Evolutionary conservation across 1,284 basidiomycete genomes (phyloP).

Genomic region (Ceraceosorus guamensis): DNA sequence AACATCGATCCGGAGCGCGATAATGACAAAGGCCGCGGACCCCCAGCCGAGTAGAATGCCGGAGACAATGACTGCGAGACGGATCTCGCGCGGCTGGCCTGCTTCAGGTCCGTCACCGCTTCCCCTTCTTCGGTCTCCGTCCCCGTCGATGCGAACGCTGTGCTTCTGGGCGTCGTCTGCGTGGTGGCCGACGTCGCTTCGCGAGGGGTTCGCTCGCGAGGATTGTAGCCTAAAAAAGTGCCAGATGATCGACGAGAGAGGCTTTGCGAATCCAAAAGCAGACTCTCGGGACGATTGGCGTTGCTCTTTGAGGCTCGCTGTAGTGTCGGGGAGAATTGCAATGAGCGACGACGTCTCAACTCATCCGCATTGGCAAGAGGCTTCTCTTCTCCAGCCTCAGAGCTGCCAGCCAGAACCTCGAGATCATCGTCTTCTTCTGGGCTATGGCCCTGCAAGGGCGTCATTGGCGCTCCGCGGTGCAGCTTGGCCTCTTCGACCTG

Average conservation of each 20-base stretch:
- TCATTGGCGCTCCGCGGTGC: neutral
- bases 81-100: constrained; percentile 26
- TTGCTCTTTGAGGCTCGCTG: constrained; percentile 9
- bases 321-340: constrained; percentile 3
- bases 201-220: constrained; percentile 6
- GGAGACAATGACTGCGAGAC: constrained; percentile 37
- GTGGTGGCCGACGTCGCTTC: neutral
- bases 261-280: constrained; percentile 23
- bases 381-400: constrained; percentile 21
- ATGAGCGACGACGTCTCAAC: constrained; percentile 3
- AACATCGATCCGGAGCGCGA: constrained; percentile 1
- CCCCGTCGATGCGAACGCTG: constrained; percentile 1
- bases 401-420: constrained; percentile 26
- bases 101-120: too few species aligned
- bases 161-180: neutral
- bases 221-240: constrained; percentile 41
- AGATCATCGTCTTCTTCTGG: constrained; percentile 33
- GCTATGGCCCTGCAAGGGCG: constrained; percentile 5
- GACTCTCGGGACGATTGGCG: constrained; percentile 23
- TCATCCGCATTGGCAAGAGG: too few species aligned
- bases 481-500: constrained; percentile 36
- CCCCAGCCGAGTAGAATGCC: constrained; percentile 21
- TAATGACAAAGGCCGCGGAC: neutral
- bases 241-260: constrained; percentile 33
- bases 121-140: too few species aligned